Evolutionary conservation across 768 basidiomycete genomes (phyloP).

Genomic region (Auricularia auricula-judae): DNA sequence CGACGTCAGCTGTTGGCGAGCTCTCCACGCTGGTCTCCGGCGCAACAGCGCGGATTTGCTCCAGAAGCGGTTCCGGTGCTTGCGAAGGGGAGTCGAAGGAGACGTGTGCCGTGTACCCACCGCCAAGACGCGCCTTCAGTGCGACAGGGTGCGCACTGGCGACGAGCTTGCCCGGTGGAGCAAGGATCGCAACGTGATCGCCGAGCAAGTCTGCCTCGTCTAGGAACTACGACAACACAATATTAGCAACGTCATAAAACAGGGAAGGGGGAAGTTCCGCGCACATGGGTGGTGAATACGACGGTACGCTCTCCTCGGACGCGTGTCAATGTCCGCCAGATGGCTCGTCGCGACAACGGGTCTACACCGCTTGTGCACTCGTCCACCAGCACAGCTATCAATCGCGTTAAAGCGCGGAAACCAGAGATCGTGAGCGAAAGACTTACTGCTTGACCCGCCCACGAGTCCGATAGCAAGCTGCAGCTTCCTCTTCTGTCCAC

Average conservation of each 20-base stretch:
- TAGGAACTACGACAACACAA: constrained; percentile 36
- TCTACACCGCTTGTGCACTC: constrained; percentile 62
- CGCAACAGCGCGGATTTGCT: constrained; percentile 31
- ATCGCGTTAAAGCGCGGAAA: constrained; percentile 3
- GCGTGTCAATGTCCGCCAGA: constrained; percentile 65
- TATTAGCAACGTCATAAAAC: constrained; percentile 1
- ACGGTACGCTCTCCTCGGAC: constrained; percentile 57
- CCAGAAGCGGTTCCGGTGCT: constrained; percentile 25
- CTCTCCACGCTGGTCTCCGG: constrained; percentile 21
- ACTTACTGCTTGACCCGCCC: constrained; percentile 56
- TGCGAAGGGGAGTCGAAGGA: constrained; percentile 25
- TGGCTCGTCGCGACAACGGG: constrained; percentile 62
- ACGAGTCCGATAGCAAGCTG: constrained; percentile 74
- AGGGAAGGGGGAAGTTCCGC: constrained; percentile 11
- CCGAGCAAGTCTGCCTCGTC: constrained; percentile 73
- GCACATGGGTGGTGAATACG: constrained; percentile 69
- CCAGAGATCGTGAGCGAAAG: background rate
- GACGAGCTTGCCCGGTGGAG: constrained; percentile 63
- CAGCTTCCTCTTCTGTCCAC: constrained; percentile 75
- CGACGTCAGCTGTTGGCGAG: constrained; percentile 29
- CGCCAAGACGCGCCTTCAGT: constrained; percentile 60
- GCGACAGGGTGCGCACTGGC: constrained; percentile 64
- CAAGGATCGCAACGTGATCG: constrained; percentile 64
- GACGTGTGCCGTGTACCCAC: constrained; percentile 58
- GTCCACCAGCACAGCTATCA: constrained; percentile 6